A percentile compares a stretch with the other conserved stretches of the same genome.
These are phyloP conservation scores for Sphagnum contortum DNA, from an alignment of 225 moss, liverwort and hornwort genomes.

Conservation along the genomic window DNA sequence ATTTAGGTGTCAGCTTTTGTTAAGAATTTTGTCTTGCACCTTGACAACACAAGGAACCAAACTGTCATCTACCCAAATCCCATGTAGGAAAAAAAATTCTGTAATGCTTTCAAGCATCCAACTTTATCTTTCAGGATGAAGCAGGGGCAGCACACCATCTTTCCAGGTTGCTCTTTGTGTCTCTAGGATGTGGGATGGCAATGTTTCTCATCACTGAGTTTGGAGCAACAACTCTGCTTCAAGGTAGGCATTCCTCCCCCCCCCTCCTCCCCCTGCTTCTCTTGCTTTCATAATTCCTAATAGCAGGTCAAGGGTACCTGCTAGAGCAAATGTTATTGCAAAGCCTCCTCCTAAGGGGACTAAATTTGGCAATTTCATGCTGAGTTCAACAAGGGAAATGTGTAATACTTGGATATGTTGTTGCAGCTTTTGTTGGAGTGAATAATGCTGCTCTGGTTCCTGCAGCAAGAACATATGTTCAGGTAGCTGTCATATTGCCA, in stretches of 20 bases:
- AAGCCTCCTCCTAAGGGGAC: background rate
- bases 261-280: background rate
- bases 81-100: no score
- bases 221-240: slow-evolving; percentile 59
- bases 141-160: slow-evolving; percentile 73
- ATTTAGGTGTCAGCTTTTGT: background rate
- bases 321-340: background rate
- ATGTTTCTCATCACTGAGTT: slow-evolving; percentile 47
- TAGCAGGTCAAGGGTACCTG: background rate
- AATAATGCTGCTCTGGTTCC: slow-evolving; percentile 74
- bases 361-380: background rate
- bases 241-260: slow-evolving; percentile 30
- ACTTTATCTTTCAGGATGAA: slow-evolving; percentile 36
- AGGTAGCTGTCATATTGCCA: slow-evolving; percentile 21
- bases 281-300: background rate
- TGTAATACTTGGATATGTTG: background rate
- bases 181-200: slow-evolving; percentile 57
- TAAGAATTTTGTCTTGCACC: background rate
- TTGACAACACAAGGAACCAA: no score
- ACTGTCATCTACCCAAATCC: no score
- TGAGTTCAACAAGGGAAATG: background rate
- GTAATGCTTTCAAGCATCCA: background rate
- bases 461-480: slow-evolving; percentile 72
- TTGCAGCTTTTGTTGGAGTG: slow-evolving; percentile 77
- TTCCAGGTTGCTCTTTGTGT: slow-evolving; percentile 77